Evolutionary conservation across 2,329 filamentous ascomycete species (phyloP).

Genomic region (Neophaeococcomyces aloes): DNA sequence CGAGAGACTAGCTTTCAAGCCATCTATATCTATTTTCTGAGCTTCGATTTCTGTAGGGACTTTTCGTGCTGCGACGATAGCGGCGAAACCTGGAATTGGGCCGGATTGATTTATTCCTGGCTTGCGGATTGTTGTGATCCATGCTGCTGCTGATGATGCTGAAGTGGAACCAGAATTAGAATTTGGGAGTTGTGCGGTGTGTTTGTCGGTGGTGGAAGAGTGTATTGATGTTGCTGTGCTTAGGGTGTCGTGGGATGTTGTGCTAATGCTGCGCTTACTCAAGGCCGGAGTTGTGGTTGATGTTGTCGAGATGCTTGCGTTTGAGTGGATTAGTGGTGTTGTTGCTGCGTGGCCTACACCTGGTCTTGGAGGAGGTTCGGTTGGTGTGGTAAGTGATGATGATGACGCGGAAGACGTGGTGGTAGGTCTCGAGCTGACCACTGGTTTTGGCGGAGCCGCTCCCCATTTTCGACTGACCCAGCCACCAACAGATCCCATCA

Average conservation of each 20-base stretch:
- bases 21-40: constrained; percentile 48
- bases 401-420: constrained; percentile 6
- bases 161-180: no score
- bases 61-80: constrained; percentile 35
- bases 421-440: constrained; percentile 11
- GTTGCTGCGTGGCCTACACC: background rate
- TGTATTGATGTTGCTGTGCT: background rate
- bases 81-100: constrained; percentile 59
- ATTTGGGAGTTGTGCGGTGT: no score
- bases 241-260: background rate
- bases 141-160: background rate
- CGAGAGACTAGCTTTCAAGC: constrained; percentile 50
- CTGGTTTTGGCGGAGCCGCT: constrained; percentile 36
- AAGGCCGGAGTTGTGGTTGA: constrained; percentile 12
- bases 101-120: constrained; percentile 73
- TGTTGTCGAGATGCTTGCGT: constrained; percentile 8
- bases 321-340: background rate
- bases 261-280: constrained; percentile 1
- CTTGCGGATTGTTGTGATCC: constrained; percentile 31
- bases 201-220: background rate
- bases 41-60: constrained; percentile 49
- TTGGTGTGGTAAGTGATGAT: no score
- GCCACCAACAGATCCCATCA: constrained; percentile 50
- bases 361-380: background rate
- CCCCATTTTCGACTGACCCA: constrained; percentile 58